Evolutionary conservation across 1,139 yeast species (phyloP).

Genomic region (Yamadazyma kanchanaburiensis): DNA sequence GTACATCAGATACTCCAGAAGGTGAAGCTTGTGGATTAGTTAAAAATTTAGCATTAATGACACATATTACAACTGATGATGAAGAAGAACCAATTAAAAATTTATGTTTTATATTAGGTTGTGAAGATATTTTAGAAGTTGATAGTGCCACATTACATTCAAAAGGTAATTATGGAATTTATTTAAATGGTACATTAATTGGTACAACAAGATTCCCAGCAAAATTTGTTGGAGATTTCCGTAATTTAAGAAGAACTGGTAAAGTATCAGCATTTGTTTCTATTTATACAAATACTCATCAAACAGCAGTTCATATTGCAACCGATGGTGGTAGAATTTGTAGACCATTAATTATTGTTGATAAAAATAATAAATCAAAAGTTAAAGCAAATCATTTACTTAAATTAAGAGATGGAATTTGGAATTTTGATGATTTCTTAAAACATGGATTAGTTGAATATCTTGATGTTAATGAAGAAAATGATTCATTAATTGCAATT

Average conservation of each 20-base stretch:
- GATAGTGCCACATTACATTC: conserved; percentile 85
- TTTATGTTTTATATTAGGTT: conserved; percentile 80
- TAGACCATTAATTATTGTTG: conserved; percentile 89
- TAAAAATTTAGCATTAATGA: conserved; percentile 93
- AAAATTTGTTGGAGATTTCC: conserved; percentile 73
- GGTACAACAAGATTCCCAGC: conserved; percentile 88
- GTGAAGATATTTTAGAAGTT: conserved; percentile 76
- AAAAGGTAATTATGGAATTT: conserved; percentile 76
- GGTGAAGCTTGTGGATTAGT: conserved; percentile 99
- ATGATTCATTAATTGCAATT: conserved; percentile 89
- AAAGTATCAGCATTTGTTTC: conserved; percentile 88
- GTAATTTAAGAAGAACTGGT: conserved; percentile 80
- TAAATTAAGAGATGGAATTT: conserved; percentile 59
- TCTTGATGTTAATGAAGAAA: conserved; percentile 96
- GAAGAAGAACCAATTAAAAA: conserved; percentile 86
- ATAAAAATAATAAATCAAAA: conserved; percentile 60
- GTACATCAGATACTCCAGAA: conserved; percentile 99
- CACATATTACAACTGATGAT: conserved; percentile 97
- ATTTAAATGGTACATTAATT: conserved; percentile 87
- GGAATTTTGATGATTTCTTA: conserved; percentile 88
- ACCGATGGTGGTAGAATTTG: conserved; percentile 99
- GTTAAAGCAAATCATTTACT: conserved; percentile 70
- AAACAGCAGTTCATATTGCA: conserved; percentile 91
- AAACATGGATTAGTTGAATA: conserved; percentile 88
- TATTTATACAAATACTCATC: conserved; percentile 85